These are phyloP conservation scores for Fusarium sororula DNA, from an alignment of 2,329 filamentous ascomycete species.

Conservation along the genomic window DNA sequence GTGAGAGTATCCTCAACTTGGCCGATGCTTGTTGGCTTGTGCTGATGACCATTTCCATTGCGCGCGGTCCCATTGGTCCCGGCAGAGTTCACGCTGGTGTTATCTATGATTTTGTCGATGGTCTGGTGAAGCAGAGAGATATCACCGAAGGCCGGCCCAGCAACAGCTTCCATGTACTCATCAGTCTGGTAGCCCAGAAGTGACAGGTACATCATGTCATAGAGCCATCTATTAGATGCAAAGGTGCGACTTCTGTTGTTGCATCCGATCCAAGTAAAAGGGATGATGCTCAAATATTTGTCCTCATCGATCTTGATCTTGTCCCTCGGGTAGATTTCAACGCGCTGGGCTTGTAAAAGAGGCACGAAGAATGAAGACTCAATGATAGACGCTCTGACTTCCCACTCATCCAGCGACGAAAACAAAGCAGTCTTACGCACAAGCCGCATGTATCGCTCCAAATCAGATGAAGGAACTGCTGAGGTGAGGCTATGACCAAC, in stretches of 20 bases:
- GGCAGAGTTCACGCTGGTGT: rapidly evolving
- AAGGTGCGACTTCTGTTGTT: background rate
- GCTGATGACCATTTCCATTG: background rate
- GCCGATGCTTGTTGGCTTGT: background rate
- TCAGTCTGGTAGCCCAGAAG: background rate
- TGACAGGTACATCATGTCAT: background rate
- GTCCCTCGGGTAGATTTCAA: background rate
- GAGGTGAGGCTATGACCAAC: background rate
- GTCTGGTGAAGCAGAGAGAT: background rate
- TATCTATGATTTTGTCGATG: background rate
- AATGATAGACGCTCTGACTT: background rate
- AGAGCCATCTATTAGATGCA: background rate
- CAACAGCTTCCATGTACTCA: background rate
- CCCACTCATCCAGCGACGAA: background rate
- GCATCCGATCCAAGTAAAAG: background rate
- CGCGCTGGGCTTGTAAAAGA: background rate
- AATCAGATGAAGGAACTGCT: too few species aligned
- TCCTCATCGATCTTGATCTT: background rate
- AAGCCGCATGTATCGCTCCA: background rate
- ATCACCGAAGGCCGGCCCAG: background rate
- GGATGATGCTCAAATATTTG: background rate
- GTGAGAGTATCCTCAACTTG: background rate
- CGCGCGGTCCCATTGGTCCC: rapidly evolving
- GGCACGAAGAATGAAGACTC: background rate
- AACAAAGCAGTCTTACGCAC: background rate